Conservation (phyloP, 2,329 filamentous ascomycete genomes). For the Epichloe typhina region DNA sequence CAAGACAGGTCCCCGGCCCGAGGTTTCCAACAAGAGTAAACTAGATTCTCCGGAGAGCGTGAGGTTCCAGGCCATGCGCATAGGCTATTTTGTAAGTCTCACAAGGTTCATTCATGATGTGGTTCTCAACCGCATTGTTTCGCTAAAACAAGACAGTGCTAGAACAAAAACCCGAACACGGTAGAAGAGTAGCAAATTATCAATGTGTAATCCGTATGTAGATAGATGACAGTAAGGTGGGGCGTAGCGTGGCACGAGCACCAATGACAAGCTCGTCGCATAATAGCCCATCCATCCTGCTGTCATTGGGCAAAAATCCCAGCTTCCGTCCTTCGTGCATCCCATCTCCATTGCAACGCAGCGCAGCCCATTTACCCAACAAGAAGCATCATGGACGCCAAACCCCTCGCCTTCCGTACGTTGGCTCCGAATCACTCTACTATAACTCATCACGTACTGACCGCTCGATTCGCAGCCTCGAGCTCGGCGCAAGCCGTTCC, state of each 20-base stretch:
- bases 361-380: neutral
- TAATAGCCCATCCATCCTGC: constrained; percentile 38
- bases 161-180: constrained; percentile 23
- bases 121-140: constrained; percentile 77
- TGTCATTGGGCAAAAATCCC: neutral
- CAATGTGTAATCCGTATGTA: too few species aligned
- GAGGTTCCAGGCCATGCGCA: constrained; percentile 75
- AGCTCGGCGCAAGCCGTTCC: constrained; percentile 11
- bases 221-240: too few species aligned
- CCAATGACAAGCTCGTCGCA: neutral
- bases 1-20: constrained; percentile 63
- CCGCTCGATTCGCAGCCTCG: neutral
- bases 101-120: constrained; percentile 28
- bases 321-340: neutral
- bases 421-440: neutral
- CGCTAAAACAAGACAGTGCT: constrained; percentile 66
- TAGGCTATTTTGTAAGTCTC: constrained; percentile 56
- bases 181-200: too few species aligned
- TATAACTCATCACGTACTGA: neutral
- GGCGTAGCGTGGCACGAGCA: neutral
- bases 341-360: neutral
- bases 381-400: constrained; percentile 19
- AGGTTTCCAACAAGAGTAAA: constrained; percentile 53
- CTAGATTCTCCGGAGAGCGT: constrained; percentile 55
- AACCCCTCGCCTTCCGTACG: constrained; percentile 16